Evolutionary conservation across 2,329 filamentous ascomycete genomes (phyloP), one percentile per base, ranked within the genome.

Genomic region (Hyphodiscus sp.): DNA sequence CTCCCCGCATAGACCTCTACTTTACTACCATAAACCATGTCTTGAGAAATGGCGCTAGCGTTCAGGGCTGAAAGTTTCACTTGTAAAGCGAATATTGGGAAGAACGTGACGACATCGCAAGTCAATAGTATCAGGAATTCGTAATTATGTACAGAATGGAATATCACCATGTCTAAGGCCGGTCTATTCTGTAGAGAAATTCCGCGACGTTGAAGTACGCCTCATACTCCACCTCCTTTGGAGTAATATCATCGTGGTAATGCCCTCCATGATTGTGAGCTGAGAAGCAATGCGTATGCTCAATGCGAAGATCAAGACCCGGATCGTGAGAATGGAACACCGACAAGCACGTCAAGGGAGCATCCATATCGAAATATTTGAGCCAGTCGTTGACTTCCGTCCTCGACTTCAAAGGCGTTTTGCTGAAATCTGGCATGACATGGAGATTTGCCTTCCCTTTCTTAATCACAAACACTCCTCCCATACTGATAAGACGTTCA

Each of bases 201-300:
- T 71, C 67, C 3, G 72, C 74, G 8, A 70, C 66, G 54, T 75
- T 74, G 29, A 76, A 73, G 59, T 74, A 76, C 1, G 66, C 74
- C 54, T 75, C 73, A 58, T 76, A 76, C 51, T 75, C 72, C 10
- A 76, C 65, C 1, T 70, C 66, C 1, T 69, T 64, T 4, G 54
- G 61, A 0, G 55, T 64, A 1, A 70, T 47, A 61, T 73, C 73
- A 55, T 66, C 72, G 57, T 76, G 74, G 58, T 76, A 76, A 61
- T 77, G 74, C 0, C 74, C 75, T 2, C 74, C 74, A 45, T 61
- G 49, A 4, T 65, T 67, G 7, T 62, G 55, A 1, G 58, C 46
- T 2, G 72, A 70, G 50, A 74, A 76, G 20, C 69, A 71, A 63
- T 77, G 75, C 3, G 74, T 75, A 58, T 78, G 74, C 57, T 78